phyloP scores from a whole-genome alignment of 345 rosid species.

The Gynandropsis gynandra region DNA sequence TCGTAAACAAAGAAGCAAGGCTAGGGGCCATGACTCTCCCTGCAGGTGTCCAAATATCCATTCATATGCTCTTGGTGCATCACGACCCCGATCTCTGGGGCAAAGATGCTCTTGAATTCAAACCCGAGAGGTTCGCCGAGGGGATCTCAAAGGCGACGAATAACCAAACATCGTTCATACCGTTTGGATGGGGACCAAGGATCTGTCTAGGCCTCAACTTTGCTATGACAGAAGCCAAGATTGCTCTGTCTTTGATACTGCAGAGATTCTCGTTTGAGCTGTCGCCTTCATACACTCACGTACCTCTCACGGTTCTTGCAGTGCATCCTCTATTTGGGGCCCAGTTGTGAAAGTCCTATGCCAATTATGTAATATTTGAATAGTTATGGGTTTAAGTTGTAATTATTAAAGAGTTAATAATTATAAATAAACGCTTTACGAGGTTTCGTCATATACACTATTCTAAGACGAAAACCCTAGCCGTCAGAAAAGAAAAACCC shows the following conservation, averaged over 20 bases:
- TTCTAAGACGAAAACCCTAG: too few relatives aligned
- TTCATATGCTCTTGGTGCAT: constrained; percentile 33
- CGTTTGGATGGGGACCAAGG: constrained; percentile 30
- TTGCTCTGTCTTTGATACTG: constrained; percentile 39
- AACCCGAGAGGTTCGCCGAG: constrained; percentile 40
- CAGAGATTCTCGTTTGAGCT: constrained; percentile 40
- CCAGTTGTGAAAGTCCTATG: too few relatives aligned
- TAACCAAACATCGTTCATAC: constrained; percentile 29
- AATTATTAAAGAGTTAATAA: too few relatives aligned
- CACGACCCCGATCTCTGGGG: constrained; percentile 48
- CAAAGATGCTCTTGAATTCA: constrained; percentile 46
- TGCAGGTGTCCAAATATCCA: constrained; percentile 15
- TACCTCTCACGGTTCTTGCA: constrained; percentile 29
- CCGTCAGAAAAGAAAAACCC: too few relatives aligned
- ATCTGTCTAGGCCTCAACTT: constrained; percentile 52
- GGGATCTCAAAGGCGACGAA: constrained; percentile 48
- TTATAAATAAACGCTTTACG: too few relatives aligned
- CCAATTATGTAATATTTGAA: too few relatives aligned
- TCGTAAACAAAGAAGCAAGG: constrained; percentile 29
- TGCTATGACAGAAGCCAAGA: constrained; percentile 41
- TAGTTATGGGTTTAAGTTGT: too few relatives aligned
- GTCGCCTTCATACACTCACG: constrained; percentile 40
- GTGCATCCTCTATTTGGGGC: constrained; percentile 40
- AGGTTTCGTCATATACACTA: too few relatives aligned
- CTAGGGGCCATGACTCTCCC: constrained; percentile 38